Evolutionary conservation across 257 asterid genomes (phyloP).

Genomic region (Plantago major): DNA sequence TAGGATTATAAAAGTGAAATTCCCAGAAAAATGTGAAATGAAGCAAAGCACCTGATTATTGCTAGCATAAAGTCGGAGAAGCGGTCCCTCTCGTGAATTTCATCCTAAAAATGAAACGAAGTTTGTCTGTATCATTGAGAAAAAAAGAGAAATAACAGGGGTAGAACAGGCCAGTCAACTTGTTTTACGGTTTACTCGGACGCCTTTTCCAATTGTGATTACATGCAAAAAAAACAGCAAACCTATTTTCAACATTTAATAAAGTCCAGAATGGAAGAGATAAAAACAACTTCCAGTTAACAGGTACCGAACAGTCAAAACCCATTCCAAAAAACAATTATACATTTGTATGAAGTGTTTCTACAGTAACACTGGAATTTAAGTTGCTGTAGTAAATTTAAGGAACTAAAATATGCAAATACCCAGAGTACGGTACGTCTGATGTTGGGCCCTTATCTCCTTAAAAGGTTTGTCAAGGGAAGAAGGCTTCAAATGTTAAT

Average conservation of each 20-base stretch:
- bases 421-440: too few relatives aligned
- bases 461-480: too few relatives aligned
- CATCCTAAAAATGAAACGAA: conserved; percentile 57
- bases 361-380: too few relatives aligned
- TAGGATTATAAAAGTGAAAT: neutral
- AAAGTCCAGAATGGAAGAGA: neutral
- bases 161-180: neutral
- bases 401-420: too few relatives aligned
- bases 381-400: too few relatives aligned
- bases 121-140: conserved; percentile 14
- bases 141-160: conserved; percentile 15
- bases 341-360: too few relatives aligned
- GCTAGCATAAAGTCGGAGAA: conserved; percentile 96
- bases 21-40: conserved; percentile 13
- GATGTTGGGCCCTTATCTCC: too few relatives aligned
- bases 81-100: conserved; percentile 98
- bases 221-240: neutral
- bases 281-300: neutral
- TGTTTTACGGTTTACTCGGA: neutral
- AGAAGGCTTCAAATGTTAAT: too few relatives aligned
- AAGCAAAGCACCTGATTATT: conserved; percentile 68
- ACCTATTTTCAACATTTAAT: neutral
- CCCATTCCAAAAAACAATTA: too few relatives aligned
- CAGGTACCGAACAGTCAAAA: neutral
- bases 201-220: neutral